These are phyloP conservation scores for Zygosaccharomyces kombuchaensis DNA, from an alignment of 805 yeast genomes.

Conservation along the genomic window DNA sequence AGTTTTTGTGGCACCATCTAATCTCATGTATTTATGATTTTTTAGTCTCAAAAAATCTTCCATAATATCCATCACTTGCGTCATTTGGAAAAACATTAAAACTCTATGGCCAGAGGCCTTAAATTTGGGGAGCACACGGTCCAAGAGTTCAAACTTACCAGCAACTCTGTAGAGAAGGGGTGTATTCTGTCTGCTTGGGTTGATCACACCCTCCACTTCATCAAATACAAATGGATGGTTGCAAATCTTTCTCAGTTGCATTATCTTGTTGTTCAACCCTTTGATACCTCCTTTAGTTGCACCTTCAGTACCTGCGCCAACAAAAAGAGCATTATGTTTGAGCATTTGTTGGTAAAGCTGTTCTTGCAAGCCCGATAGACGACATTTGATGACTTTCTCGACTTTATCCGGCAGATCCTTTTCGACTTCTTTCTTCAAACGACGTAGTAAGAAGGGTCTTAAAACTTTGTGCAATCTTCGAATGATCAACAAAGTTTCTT, in stretches of 20 bases:
- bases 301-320: conserved; percentile 55
- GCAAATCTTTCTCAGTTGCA: conserved; percentile 82
- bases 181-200: conserved; percentile 58
- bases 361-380: conserved; percentile 66
- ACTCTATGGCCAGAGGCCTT: conserved; percentile 73
- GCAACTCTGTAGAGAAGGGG: conserved; percentile 70
- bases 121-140: conserved; percentile 70
- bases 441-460: conserved; percentile 77
- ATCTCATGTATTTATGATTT: conserved; percentile 65
- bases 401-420: conserved; percentile 81
- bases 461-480: conserved; percentile 82
- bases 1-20: conserved; percentile 80
- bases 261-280: conserved; percentile 75
- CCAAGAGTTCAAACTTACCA: conserved; percentile 78
- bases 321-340: conserved; percentile 61
- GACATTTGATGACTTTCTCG: conserved; percentile 77
- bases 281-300: conserved; percentile 63
- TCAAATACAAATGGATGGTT: conserved; percentile 86
- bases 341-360: conserved; percentile 74
- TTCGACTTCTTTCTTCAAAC: conserved; percentile 83
- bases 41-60: conserved; percentile 71
- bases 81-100: conserved; percentile 82
- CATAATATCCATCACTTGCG: conserved; percentile 86
- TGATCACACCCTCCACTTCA: conserved; percentile 68
- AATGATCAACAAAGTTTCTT: conserved; percentile 75